A percentile compares a stretch with the other conserved stretches of the same genome.
Evolutionary conservation across 805 yeast genomes (phyloP).

Genomic region (Saccharomyces kudriavzevii): DNA sequence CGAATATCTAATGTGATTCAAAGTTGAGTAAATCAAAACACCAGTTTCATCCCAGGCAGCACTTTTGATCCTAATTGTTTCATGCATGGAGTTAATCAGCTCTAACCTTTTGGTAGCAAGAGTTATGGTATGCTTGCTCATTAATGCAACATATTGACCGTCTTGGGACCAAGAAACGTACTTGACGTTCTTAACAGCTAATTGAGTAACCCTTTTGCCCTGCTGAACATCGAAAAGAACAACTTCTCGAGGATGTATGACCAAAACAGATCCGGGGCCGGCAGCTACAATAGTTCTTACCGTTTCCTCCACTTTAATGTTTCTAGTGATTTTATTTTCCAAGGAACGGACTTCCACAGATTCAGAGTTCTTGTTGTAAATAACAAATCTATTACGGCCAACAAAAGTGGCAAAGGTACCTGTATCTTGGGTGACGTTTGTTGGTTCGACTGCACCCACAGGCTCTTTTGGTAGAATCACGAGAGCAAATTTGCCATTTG

Average conservation of each 20-base stretch:
- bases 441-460: slow-evolving; percentile 90
- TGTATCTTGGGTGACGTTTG: slow-evolving; percentile 67
- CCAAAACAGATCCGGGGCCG: slow-evolving; percentile 74
- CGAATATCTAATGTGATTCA: slow-evolving; percentile 91
- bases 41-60: slow-evolving; percentile 97
- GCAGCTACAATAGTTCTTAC: slow-evolving; percentile 69
- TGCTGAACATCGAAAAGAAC: slow-evolving; percentile 89
- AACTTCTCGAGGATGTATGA: slow-evolving; percentile 65
- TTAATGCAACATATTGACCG: slow-evolving; percentile 77
- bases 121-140: slow-evolving; percentile 87
- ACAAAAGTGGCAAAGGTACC: slow-evolving; percentile 85
- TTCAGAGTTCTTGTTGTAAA: slow-evolving; percentile 55
- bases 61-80: slow-evolving; percentile 91
- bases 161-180: slow-evolving; percentile 85
- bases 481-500: slow-evolving; percentile 60
- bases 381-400: slow-evolving; percentile 90
- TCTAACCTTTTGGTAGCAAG: slow-evolving; percentile 76
- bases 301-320: slow-evolving; percentile 59
- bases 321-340: slow-evolving; percentile 71
- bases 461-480: slow-evolving; percentile 76
- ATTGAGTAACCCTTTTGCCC: slow-evolving; percentile 63
- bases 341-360: slow-evolving; percentile 78
- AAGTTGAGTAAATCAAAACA: slow-evolving; percentile 84
- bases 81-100: slow-evolving; percentile 77
- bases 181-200: slow-evolving; percentile 70